Conservation (phyloP, 1,284 basidiomycete genomes). For the Cutaneotrichosporon cutaneum region DNA sequence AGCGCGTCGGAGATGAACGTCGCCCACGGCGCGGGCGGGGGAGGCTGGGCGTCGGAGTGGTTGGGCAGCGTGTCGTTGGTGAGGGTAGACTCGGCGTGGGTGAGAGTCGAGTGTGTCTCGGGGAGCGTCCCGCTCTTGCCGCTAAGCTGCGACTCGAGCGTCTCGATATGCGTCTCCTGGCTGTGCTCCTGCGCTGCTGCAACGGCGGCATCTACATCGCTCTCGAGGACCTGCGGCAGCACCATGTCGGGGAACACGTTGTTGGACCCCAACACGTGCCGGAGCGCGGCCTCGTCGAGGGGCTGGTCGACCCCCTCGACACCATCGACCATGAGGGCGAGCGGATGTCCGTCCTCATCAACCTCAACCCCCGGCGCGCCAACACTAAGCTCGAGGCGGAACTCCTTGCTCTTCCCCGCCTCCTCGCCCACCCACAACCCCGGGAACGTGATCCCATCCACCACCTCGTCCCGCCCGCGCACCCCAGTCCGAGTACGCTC, state of each 20-base stretch:
- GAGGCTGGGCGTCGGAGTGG: background rate
- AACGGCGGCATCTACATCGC: background rate
- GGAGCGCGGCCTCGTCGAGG: conserved; percentile 17
- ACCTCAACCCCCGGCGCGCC: conserved; percentile 21
- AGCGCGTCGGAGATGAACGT: conserved; percentile 88
- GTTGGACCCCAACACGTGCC: conserved; percentile 5
- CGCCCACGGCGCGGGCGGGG: conserved; percentile 63
- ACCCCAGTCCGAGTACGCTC: conserved; percentile 23
- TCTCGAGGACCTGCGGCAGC: conserved; percentile 2
- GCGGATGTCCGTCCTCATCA: background rate
- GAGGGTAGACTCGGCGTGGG: background rate
- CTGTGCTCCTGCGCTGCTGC: background rate
- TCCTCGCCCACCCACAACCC: conserved; percentile 42
- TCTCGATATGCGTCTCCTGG: background rate
- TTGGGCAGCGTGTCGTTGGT: background rate
- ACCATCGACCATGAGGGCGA: background rate
- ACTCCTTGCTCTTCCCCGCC: conserved; percentile 40
- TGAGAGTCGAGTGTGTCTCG: background rate
- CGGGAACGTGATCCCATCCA: conserved; percentile 40
- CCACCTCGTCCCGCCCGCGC: conserved; percentile 29
- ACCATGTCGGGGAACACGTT: conserved; percentile 14
- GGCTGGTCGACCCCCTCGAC: background rate
- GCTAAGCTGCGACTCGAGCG: background rate
- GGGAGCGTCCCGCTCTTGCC: background rate
- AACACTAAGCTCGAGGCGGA: conserved; percentile 37